Conservation (phyloP, 2,329 filamentous ascomycete species). For the Magnaporthiopsis rhizophila region DNA sequence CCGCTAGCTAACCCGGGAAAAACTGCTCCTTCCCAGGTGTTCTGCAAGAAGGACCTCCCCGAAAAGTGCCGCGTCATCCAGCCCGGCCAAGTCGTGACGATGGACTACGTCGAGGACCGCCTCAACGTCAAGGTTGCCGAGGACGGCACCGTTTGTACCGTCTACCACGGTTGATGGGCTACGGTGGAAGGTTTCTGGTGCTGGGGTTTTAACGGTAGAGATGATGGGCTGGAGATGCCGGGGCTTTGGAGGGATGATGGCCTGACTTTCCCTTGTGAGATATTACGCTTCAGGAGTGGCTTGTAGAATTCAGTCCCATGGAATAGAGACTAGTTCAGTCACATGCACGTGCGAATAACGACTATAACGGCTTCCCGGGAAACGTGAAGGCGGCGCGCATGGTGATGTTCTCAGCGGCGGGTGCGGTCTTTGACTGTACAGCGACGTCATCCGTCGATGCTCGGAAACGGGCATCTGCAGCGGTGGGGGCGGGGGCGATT, state of each 20-base stretch:
- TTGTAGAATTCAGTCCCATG: background rate
- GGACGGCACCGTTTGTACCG: slow-evolving; percentile 52
- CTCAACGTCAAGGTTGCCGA: slow-evolving; percentile 53
- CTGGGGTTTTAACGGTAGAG: background rate
- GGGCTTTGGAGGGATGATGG: background rate
- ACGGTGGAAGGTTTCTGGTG: slow-evolving; percentile 1
- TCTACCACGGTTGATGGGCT: slow-evolving; percentile 40
- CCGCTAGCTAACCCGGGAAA: background rate
- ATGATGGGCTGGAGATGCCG: background rate
- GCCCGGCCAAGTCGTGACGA: slow-evolving; percentile 50
- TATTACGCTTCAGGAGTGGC: background rate
- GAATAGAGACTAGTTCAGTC: background rate
- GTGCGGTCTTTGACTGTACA: too few relatives aligned
- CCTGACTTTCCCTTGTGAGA: too few relatives aligned
- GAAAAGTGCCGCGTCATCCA: slow-evolving; percentile 46
- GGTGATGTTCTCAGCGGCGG: too few relatives aligned
- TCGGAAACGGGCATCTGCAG: too few relatives aligned
- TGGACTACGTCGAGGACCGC: slow-evolving; percentile 44
- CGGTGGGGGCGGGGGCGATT: too few relatives aligned
- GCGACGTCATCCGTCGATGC: too few relatives aligned
- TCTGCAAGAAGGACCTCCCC: slow-evolving; percentile 53
- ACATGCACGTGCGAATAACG: background rate
- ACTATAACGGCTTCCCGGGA: background rate
- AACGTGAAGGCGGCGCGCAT: background rate
- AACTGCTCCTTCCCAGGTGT: slow-evolving; percentile 35